Evolutionary conservation across 2,329 filamentous ascomycete genomes (phyloP).

Genomic region (Bisporella sp.): DNA sequence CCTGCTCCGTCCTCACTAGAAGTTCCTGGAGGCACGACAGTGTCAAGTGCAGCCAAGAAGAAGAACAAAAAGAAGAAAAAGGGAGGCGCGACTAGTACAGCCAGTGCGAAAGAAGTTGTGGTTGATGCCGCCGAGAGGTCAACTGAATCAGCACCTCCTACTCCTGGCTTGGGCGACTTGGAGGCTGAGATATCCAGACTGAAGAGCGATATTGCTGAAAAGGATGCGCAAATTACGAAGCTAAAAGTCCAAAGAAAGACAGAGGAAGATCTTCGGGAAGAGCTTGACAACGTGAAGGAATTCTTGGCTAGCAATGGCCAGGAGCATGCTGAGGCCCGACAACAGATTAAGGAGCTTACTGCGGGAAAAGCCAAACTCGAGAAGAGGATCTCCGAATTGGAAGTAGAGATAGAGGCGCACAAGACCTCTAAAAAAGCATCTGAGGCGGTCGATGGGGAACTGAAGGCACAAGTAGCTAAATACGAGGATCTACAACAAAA

Average conservation of each 20-base stretch:
- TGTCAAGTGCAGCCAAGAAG: slow-evolving; percentile 52
- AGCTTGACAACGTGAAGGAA: slow-evolving; percentile 78
- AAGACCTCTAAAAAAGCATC: slow-evolving; percentile 22
- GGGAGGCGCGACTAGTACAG: slow-evolving; percentile 32
- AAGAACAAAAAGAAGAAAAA: slow-evolving; percentile 91
- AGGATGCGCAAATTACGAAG: slow-evolving; percentile 62
- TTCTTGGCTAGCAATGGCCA: slow-evolving; percentile 73
- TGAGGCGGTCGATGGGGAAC: slow-evolving; percentile 21
- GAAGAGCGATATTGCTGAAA: slow-evolving; percentile 21
- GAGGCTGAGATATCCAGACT: slow-evolving; percentile 23
- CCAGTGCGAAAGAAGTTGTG: slow-evolving; percentile 22
- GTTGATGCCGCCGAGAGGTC: slow-evolving; percentile 10
- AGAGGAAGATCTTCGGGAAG: slow-evolving; percentile 74
- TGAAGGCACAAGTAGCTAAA: slow-evolving; percentile 39
- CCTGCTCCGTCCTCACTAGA: slow-evolving; percentile 24
- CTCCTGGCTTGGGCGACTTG: slow-evolving; percentile 9
- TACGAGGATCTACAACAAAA: slow-evolving; percentile 65
- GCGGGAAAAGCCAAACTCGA: slow-evolving; percentile 61
- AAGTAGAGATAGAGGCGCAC: slow-evolving; percentile 55
- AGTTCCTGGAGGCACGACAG: slow-evolving; percentile 32
- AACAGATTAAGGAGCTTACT: slow-evolving; percentile 64
- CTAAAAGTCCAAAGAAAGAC: slow-evolving; percentile 64
- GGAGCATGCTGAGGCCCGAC: slow-evolving; percentile 77
- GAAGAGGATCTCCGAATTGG: slow-evolving; percentile 57
- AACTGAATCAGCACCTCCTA: slow-evolving; percentile 4